Percentiles rank a stretch among this genome's conserved stretches.
These are phyloP conservation scores for Russula emetica DNA, from an alignment of 768 basidiomycete species.

Conservation along the genomic window DNA sequence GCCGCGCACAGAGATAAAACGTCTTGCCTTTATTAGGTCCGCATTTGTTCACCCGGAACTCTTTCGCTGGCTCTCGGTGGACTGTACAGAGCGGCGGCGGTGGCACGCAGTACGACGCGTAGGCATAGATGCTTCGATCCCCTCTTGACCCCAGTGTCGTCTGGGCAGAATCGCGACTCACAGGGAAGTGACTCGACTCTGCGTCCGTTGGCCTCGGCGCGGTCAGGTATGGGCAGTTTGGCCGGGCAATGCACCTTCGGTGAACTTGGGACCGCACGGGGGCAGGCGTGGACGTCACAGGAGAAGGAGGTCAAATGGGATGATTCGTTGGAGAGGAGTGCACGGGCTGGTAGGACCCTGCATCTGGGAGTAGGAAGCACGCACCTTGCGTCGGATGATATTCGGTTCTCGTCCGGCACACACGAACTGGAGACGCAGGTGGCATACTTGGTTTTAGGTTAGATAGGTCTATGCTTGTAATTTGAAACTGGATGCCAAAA, in stretches of 20 bases:
- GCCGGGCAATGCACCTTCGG: slow-evolving; percentile 45
- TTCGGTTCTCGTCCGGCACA: slow-evolving; percentile 38
- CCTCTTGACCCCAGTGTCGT: no score
- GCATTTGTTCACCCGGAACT: no score
- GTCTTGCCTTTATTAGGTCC: no score
- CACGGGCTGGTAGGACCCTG: slow-evolving; percentile 67
- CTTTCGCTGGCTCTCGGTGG: no score
- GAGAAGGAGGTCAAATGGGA: slow-evolving; percentile 74
- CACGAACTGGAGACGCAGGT: neutral
- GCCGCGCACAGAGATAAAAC: slow-evolving; percentile 80
- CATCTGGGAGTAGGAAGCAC: slow-evolving; percentile 43
- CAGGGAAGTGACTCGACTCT: no score
- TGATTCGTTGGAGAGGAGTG: slow-evolving; percentile 61
- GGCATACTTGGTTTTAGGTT: neutral
- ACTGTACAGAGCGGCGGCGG: no score
- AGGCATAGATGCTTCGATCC: no score
- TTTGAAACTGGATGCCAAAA: neutral
- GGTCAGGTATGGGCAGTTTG: no score
- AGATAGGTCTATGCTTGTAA: neutral
- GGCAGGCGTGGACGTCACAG: slow-evolving; percentile 50
- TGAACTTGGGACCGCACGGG: slow-evolving; percentile 39
- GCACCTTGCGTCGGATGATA: slow-evolving; percentile 43
- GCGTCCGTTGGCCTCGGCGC: no score
- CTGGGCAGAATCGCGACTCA: no score
- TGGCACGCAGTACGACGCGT: no score